phyloP scores from a whole-genome alignment of 73 alveolate genomes.

The Paramecium primaurelia region DNA sequence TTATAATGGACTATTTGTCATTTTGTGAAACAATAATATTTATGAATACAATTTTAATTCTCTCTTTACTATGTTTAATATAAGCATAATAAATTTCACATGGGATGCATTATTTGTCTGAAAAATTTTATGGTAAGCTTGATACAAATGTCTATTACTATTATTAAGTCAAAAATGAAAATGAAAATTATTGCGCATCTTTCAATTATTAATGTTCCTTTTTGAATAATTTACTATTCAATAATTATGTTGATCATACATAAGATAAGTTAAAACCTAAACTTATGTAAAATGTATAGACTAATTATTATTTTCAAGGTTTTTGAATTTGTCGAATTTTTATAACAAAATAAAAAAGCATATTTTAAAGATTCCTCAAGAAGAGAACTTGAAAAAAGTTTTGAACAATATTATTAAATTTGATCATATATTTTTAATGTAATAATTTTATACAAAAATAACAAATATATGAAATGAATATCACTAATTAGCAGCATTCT shows the following conservation, averaged over 20 bases:
- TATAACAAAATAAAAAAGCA: not conserved
- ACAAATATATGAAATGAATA: not conserved
- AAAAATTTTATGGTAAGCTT: not conserved
- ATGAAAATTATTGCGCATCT: not conserved
- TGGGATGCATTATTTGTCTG: not conserved
- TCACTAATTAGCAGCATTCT: not conserved
- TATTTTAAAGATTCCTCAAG: not conserved
- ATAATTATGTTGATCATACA: not conserved
- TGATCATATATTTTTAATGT: not conserved
- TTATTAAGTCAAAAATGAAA: not conserved
- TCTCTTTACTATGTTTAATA: not conserved
- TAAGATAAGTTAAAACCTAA: not conserved
- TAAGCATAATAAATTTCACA: not conserved
- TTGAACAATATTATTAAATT: not conserved
- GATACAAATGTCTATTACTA: slow-evolving; percentile 31
- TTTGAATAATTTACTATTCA: not conserved
- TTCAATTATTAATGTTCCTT: not conserved
- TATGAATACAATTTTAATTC: not conserved
- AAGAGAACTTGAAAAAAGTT: not conserved
- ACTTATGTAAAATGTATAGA: not conserved
- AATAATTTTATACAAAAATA: too few species aligned
- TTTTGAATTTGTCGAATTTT: not conserved
- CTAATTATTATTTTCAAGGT: not conserved
- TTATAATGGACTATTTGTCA: not conserved
- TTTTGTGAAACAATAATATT: not conserved